Evolutionary conservation across 768 basidiomycete genomes (phyloP).

Genomic region (Lanmaoa pseudosensibilis): DNA sequence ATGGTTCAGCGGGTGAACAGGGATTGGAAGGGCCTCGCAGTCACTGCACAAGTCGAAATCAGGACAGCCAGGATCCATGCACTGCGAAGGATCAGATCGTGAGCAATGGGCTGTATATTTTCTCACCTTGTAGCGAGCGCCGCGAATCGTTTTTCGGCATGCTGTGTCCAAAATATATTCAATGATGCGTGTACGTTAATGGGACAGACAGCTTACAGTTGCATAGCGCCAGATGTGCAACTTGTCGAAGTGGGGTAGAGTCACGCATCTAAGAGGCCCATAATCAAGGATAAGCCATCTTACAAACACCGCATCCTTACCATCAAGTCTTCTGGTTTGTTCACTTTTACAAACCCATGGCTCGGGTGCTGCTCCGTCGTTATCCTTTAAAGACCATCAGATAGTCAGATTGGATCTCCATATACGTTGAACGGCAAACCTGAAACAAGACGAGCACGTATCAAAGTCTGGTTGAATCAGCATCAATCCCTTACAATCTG

Average conservation of each 20-base stretch:
- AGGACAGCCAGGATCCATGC: conserved; percentile 73
- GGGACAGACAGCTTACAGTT: conserved; percentile 37
- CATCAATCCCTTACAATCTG: neutral
- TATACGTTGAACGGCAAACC: conserved; percentile 34
- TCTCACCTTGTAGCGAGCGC: conserved; percentile 71
- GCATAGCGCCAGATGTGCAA: conserved; percentile 59
- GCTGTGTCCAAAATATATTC: conserved; percentile 15
- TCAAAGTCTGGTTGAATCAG: conserved; percentile 60
- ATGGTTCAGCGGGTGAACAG: conserved; percentile 70
- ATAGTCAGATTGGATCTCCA: neutral
- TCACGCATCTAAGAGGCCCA: conserved; percentile 31
- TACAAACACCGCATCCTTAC: conserved; percentile 38
- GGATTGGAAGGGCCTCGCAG: conserved; percentile 80
- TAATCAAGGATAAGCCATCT: neutral
- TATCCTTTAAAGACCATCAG: conserved; percentile 44
- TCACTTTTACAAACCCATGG: conserved; percentile 71
- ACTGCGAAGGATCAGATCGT: conserved; percentile 43
- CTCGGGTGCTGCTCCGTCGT: conserved; percentile 70
- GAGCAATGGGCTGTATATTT: neutral
- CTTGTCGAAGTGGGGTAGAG: conserved; percentile 13
- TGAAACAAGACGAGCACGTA: conserved; percentile 68
- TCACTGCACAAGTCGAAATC: conserved; percentile 79
- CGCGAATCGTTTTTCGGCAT: conserved; percentile 55
- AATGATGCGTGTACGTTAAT: neutral
- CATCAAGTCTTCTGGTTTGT: conserved; percentile 53